These are phyloP conservation scores for Scenedesmus sp. DNA, from an alignment of 163 green algal species.

Conservation along the genomic window DNA sequence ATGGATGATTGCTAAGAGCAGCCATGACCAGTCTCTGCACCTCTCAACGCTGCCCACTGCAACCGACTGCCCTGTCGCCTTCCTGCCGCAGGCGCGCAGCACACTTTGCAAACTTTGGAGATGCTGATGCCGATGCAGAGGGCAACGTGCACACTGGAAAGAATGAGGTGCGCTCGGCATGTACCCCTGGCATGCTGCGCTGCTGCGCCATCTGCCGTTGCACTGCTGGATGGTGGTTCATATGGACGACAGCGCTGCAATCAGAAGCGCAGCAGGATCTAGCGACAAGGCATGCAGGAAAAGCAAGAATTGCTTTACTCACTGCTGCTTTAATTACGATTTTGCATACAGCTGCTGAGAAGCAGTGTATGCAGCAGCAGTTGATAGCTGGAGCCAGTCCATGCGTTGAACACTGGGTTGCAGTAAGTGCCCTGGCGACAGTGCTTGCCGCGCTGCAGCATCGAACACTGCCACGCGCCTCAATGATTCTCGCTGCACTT, in stretches of 20 bases:
- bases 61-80: neutral
- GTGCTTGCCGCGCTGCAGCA: neutral
- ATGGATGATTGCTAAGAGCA: neutral
- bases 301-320: too few species aligned
- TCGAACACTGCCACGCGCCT: neutral
- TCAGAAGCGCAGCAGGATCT: too few species aligned
- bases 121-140: constrained; percentile 51
- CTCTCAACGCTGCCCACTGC: neutral
- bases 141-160: constrained; percentile 62
- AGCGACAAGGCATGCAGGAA: too few species aligned
- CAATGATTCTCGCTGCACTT: neutral
- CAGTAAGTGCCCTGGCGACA: neutral
- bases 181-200: neutral
- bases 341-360: too few species aligned
- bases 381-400: too few species aligned
- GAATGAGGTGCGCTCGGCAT: constrained; percentile 44
- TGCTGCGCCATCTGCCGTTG: neutral
- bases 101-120: constrained; percentile 66
- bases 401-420: too few species aligned
- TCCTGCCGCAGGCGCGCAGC: constrained; percentile 51
- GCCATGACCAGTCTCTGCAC: neutral
- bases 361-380: too few species aligned
- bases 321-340: too few species aligned
- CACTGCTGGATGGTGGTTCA: neutral
- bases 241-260: neutral